Conservation (phyloP, 768 basidiomycete species). For the Boletus patriciae region DNA sequence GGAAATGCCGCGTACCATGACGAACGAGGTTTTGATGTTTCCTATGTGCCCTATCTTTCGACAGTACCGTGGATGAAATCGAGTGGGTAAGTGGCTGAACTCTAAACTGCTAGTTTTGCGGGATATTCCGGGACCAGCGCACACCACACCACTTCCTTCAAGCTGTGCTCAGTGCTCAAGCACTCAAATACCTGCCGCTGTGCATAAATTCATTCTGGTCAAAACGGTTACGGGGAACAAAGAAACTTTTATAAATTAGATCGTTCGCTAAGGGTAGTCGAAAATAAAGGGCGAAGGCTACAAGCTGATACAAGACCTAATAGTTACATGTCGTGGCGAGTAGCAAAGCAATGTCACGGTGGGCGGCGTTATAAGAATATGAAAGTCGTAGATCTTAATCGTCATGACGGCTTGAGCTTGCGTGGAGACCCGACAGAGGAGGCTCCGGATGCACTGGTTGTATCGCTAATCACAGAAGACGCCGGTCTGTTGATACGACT, state of each 20-base stretch:
- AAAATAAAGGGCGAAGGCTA: constrained; percentile 14
- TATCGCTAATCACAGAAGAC: constrained; percentile 35
- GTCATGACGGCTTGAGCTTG: constrained; percentile 24
- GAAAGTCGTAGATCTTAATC: background rate
- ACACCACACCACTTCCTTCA: background rate
- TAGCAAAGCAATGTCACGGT: constrained; percentile 1
- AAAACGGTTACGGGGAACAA: background rate
- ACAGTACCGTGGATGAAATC: background rate
- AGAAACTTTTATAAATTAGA: background rate
- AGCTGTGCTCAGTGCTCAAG: too few species aligned
- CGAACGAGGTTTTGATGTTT: constrained; percentile 16
- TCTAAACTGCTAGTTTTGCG: constrained; percentile 32
- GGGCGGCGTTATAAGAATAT: background rate
- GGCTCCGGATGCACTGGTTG: constrained; percentile 16
- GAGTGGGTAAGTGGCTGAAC: constrained; percentile 31
- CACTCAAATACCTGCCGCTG: too few species aligned
- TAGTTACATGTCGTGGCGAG: constrained; percentile 12
- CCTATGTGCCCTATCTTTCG: background rate
- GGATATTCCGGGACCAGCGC: constrained; percentile 19
- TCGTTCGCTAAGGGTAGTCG: background rate
- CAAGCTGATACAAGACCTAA: constrained; percentile 22
- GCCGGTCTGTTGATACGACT: constrained; percentile 61
- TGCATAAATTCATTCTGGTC: too few species aligned
- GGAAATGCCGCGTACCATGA: constrained; percentile 28
- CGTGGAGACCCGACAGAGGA: constrained; percentile 33